phyloP scores from a whole-genome alignment of 129 eudicot species.

The Lactuca sativa region DNA sequence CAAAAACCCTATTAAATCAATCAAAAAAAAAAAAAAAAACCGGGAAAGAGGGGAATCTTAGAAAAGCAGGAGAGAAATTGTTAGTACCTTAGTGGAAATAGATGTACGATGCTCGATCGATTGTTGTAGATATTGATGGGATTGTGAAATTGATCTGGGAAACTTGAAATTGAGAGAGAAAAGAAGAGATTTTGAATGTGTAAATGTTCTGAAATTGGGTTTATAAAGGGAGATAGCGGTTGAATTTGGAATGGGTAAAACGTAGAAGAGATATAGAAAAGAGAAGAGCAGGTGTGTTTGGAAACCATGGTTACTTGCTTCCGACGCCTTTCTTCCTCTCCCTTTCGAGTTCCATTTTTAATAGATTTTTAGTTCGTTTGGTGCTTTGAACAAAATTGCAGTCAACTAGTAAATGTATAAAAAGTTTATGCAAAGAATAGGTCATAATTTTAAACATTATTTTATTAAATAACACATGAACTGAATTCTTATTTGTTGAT shows the following conservation, averaged over 20 bases:
- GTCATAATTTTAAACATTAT: too few relatives aligned
- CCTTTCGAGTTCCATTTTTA: constrained; percentile 13
- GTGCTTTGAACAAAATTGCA: neutral
- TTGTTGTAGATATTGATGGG: neutral
- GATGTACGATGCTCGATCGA: constrained; percentile 16
- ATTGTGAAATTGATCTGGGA: constrained; percentile 12
- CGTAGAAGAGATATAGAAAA: constrained; percentile 35
- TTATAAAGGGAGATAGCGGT: constrained; percentile 13
- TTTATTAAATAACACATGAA: too few relatives aligned
- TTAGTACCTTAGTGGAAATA: constrained; percentile 8
- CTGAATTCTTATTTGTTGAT: too few relatives aligned
- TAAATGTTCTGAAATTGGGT: neutral
- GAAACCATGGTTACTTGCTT: constrained; percentile 53
- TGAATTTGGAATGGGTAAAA: constrained; percentile 36
- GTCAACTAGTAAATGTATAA: neutral
- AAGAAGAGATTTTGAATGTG: constrained; percentile 11
- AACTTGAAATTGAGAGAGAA: constrained; percentile 11
- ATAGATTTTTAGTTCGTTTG: neutral
- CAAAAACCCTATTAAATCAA: neutral
- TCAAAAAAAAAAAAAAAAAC: neutral
- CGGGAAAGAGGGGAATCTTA: neutral
- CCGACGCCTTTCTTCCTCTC: constrained; percentile 42
- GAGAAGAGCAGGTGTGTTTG: constrained; percentile 20
- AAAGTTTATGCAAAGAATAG: too few relatives aligned
- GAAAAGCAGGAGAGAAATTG: neutral